Evolutionary conservation across 1,139 yeast genomes (phyloP).

Genomic region (Diutina neorugosa): DNA sequence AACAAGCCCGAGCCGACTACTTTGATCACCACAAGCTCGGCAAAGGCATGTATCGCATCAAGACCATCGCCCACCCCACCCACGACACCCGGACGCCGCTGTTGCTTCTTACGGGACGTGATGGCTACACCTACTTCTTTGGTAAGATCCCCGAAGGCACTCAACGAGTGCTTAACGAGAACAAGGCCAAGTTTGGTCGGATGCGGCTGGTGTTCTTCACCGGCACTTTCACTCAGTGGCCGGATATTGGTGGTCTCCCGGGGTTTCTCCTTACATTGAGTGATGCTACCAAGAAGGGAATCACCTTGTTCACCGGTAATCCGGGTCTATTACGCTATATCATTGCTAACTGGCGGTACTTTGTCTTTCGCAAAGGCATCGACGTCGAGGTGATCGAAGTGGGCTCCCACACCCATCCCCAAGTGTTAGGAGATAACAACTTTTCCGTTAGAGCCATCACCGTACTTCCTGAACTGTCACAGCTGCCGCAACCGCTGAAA

Average conservation of each 20-base stretch:
- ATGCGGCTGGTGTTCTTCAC: slow-evolving; percentile 60
- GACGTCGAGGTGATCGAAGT: slow-evolving; percentile 34
- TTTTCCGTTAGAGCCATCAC: slow-evolving; percentile 42
- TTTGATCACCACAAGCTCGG: background rate
- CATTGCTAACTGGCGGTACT: slow-evolving; percentile 74
- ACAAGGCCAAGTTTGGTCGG: slow-evolving; percentile 40
- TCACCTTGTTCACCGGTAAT: slow-evolving; percentile 25
- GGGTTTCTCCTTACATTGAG: slow-evolving; percentile 79
- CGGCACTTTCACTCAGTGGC: slow-evolving; percentile 59
- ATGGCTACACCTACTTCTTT: slow-evolving; percentile 54
- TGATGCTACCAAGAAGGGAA: slow-evolving; percentile 55
- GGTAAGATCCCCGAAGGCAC: slow-evolving; percentile 83
- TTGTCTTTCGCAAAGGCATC: slow-evolving; percentile 76
- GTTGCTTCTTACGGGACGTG: slow-evolving; percentile 29
- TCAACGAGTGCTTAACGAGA: slow-evolving; percentile 56
- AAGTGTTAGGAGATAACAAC: slow-evolving; percentile 36
- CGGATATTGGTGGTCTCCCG: slow-evolving; percentile 75
- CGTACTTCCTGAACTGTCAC: slow-evolving; percentile 10
- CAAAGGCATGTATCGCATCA: slow-evolving; percentile 23
- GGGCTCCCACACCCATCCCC: slow-evolving; percentile 13
- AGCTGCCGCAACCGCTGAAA: background rate
- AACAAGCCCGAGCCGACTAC: background rate
- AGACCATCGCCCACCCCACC: slow-evolving; percentile 45
- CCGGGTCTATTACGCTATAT: slow-evolving; percentile 36
- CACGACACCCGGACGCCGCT: slow-evolving; percentile 51